Percentiles rank a stretch among this genome's conserved stretches.
Conservation (phyloP, 495 filamentous ascomycete genomes). For the Zalerion maritima region DNA sequence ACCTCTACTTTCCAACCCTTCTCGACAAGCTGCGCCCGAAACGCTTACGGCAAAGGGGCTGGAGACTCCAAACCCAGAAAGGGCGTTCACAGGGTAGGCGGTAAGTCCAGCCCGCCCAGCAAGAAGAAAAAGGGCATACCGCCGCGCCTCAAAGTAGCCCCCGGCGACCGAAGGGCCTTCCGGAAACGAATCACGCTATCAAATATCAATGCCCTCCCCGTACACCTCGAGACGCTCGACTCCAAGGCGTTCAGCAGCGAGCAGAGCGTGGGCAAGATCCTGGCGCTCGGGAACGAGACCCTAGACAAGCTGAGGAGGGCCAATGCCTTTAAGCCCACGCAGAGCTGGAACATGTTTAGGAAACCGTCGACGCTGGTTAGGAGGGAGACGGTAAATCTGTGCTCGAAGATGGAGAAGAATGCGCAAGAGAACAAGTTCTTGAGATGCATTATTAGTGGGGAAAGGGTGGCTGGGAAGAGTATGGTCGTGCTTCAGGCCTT, state of each 20-base stretch:
- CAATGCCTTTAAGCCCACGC: constrained; percentile 82
- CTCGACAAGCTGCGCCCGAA: no score
- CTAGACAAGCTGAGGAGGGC: constrained; percentile 66
- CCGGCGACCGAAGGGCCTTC: constrained; percentile 73
- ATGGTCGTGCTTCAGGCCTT: constrained; percentile 73
- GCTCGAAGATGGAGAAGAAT: constrained; percentile 38
- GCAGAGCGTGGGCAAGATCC: constrained; percentile 44
- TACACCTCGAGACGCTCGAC: constrained; percentile 46
- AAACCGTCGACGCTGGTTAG: constrained; percentile 63
- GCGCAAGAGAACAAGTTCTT: constrained; percentile 41
- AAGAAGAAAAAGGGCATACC: constrained; percentile 37
- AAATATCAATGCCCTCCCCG: constrained; percentile 79
- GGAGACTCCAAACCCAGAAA: no score
- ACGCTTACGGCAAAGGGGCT: no score
- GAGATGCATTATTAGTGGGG: constrained; percentile 57
- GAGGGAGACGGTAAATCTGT: constrained; percentile 57
- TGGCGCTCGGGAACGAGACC: constrained; percentile 51
- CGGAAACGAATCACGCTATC: constrained; percentile 81
- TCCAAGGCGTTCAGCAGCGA: constrained; percentile 37
- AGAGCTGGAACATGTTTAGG: constrained; percentile 78
- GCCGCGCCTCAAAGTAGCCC: constrained; percentile 23
- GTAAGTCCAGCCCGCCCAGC: no score
- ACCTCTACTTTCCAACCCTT: no score
- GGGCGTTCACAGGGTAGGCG: no score
- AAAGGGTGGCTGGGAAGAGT: constrained; percentile 67